phyloP scores from a whole-genome alignment of 202 grass and related monocot genomes.

The Schoenoplectus tabernaemontani region DNA sequence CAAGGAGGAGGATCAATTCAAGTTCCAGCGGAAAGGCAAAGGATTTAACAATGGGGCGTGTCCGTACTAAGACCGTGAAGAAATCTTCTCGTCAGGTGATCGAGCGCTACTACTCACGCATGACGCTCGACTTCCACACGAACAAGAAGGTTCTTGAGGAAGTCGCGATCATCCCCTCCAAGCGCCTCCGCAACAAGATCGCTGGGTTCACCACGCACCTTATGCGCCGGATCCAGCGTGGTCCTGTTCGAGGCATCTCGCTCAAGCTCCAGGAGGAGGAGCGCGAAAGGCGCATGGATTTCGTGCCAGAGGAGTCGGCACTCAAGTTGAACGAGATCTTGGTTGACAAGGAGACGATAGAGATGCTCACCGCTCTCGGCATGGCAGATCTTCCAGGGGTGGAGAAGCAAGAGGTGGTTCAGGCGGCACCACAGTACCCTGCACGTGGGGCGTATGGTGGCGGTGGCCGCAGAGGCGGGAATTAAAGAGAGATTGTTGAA shows the following conservation, averaged over 20 bases:
- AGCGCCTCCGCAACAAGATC: conserved; percentile 50
- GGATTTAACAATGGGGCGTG: conserved; percentile 34
- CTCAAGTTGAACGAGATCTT: conserved; percentile 37
- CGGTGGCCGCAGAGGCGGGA: conserved; percentile 10
- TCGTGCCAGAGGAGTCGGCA: conserved; percentile 35
- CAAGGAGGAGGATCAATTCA: neutral
- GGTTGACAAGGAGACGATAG: conserved; percentile 48
- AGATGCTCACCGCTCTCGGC: conserved; percentile 35
- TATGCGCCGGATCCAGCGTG: too few relatives aligned
- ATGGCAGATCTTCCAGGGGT: conserved; percentile 44
- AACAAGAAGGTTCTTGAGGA: conserved; percentile 48
- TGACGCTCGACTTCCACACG: conserved; percentile 59
- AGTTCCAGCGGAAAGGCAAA: neutral
- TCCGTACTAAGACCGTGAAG: conserved; percentile 54
- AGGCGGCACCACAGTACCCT: neutral
- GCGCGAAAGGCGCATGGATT: conserved; percentile 51
- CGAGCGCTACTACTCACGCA: conserved; percentile 48
- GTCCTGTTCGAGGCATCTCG: conserved; percentile 36
- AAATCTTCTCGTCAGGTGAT: conserved; percentile 53
- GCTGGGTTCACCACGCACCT: conserved; percentile 43
- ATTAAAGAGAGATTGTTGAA: neutral
- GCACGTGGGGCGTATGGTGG: conserved; percentile 2
- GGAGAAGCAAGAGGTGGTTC: conserved; percentile 19
- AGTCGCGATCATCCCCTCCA: conserved; percentile 44
- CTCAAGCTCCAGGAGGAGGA: conserved; percentile 55